phyloP scores from a whole-genome alignment of 2,329 filamentous ascomycete genomes.

The Aureobasidium sp. region DNA sequence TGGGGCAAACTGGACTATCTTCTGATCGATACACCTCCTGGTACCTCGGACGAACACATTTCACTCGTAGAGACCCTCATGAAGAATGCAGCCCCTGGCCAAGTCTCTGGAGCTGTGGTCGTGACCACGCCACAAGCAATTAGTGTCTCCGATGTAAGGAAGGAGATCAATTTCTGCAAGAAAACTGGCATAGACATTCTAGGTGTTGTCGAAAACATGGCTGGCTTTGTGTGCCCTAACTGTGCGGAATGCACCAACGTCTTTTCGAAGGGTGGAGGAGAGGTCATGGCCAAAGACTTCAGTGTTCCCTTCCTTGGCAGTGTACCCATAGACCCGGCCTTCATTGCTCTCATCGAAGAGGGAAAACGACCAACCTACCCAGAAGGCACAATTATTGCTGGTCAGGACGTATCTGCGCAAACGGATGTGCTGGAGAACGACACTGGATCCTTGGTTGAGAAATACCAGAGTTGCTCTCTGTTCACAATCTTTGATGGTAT shows the following conservation, averaged over 20 bases:
- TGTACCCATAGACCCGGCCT: slow-evolving; percentile 88
- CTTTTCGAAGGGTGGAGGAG: slow-evolving; percentile 84
- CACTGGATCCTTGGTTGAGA: slow-evolving; percentile 53
- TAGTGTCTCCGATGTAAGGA: slow-evolving; percentile 85
- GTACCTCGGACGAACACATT: slow-evolving; percentile 95
- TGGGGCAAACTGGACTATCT: slow-evolving; percentile 88
- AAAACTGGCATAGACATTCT: slow-evolving; percentile 75
- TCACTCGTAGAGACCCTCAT: slow-evolving; percentile 69
- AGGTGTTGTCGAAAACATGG: slow-evolving; percentile 96
- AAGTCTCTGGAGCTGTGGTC: slow-evolving; percentile 80
- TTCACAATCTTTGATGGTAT: slow-evolving; percentile 62
- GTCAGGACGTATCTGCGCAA: slow-evolving; percentile 39
- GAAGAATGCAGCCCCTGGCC: slow-evolving; percentile 44
- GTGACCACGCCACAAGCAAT: slow-evolving; percentile 96
- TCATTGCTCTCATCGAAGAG: slow-evolving; percentile 80
- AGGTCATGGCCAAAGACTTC: slow-evolving; percentile 84
- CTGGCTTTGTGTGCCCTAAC: slow-evolving; percentile 73
- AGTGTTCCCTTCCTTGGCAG: slow-evolving; percentile 75
- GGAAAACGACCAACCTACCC: slow-evolving; percentile 60
- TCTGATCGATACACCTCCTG: slow-evolving; percentile 90
- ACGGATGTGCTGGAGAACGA: slow-evolving; percentile 25
- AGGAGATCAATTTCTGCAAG: slow-evolving; percentile 86
- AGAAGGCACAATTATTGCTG: slow-evolving; percentile 56
- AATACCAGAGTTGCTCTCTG: slow-evolving; percentile 66
- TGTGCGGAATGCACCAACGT: slow-evolving; percentile 82